Evolutionary conservation across 2,329 filamentous ascomycete genomes (phyloP).

Genomic region (Colletotrichum salicis): DNA sequence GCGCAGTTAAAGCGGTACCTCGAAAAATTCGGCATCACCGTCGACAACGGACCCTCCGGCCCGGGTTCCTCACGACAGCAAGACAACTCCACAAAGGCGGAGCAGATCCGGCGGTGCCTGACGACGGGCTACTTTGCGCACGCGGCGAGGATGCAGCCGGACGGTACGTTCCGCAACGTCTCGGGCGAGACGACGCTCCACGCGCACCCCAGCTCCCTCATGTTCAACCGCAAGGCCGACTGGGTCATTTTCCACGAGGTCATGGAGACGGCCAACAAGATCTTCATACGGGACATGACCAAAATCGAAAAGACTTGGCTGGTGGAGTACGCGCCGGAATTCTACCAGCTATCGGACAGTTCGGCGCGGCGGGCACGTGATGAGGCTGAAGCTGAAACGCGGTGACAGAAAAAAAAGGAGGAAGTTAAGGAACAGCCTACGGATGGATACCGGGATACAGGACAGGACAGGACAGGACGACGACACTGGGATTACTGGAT

Average conservation of each 20-base stretch:
- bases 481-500: too few relatives aligned
- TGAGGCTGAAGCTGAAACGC: slow-evolving; percentile 36
- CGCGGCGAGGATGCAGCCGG: slow-evolving; percentile 91
- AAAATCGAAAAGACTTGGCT: slow-evolving; percentile 95
- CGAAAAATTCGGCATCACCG: slow-evolving; percentile 81
- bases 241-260: slow-evolving; percentile 98
- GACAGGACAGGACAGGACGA: too few relatives aligned
- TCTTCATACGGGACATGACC: slow-evolving; percentile 89
- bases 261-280: slow-evolving; percentile 88
- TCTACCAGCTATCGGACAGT: slow-evolving; percentile 70
- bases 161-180: slow-evolving; percentile 90
- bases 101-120: slow-evolving; percentile 85
- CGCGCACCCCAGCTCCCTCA: slow-evolving; percentile 90
- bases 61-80: slow-evolving; percentile 32
- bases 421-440: too few relatives aligned
- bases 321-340: slow-evolving; percentile 86
- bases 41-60: slow-evolving; percentile 65
- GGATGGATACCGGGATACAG: too few relatives aligned
- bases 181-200: slow-evolving; percentile 80
- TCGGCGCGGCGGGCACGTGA: slow-evolving; percentile 37
- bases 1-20: slow-evolving; percentile 88
- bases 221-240: slow-evolving; percentile 96
- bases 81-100: slow-evolving; percentile 58
- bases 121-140: slow-evolving; percentile 93
- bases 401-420: neutral